Percentiles rank a stretch among this genome's conserved stretches.
Conservation (phyloP, 2,329 filamentous ascomycete species). For the Diaporthe sp. region DNA sequence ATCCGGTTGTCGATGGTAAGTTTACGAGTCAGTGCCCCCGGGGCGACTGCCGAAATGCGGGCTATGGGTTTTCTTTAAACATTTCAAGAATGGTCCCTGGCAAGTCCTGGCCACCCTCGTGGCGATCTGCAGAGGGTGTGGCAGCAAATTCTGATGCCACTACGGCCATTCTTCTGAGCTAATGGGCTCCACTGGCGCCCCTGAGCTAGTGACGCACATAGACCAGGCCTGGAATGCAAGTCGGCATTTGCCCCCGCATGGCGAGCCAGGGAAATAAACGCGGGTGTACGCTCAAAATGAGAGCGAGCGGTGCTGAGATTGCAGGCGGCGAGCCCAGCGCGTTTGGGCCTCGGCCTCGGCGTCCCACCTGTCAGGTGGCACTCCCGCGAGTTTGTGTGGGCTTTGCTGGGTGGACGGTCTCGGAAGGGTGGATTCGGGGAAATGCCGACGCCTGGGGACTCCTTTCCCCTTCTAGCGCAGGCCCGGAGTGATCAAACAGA, state of each 20-base stretch:
- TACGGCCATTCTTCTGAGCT: constrained; percentile 22
- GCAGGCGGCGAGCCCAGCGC: constrained; percentile 9
- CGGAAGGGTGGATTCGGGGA: constrained; percentile 29
- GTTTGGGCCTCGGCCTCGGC: constrained; percentile 16
- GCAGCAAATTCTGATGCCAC: constrained; percentile 37
- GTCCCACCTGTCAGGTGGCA: constrained; percentile 6
- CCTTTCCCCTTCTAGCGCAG: constrained; percentile 12
- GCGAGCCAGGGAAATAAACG: constrained; percentile 21
- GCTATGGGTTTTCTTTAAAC: constrained; percentile 28
- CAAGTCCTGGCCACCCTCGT: not conserved
- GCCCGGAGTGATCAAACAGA: constrained; percentile 28
- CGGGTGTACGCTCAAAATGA: not conserved
- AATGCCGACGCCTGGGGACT: constrained; percentile 5
- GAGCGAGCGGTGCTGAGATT: constrained; percentile 14
- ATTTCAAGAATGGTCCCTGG: not conserved
- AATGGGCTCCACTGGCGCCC: constrained; percentile 28
- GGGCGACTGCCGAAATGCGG: constrained; percentile 1
- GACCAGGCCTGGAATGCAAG: constrained; percentile 9
- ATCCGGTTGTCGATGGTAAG: constrained; percentile 14
- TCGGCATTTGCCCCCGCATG: constrained; percentile 12
- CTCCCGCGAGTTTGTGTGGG: not conserved
- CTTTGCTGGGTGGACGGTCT: not conserved
- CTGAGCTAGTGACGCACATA: constrained; percentile 34
- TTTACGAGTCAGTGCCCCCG: constrained; percentile 28
- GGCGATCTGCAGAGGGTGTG: constrained; percentile 10